phyloP scores from a whole-genome alignment of 1,139 yeast species.

The Yamadazyma mexicana region DNA sequence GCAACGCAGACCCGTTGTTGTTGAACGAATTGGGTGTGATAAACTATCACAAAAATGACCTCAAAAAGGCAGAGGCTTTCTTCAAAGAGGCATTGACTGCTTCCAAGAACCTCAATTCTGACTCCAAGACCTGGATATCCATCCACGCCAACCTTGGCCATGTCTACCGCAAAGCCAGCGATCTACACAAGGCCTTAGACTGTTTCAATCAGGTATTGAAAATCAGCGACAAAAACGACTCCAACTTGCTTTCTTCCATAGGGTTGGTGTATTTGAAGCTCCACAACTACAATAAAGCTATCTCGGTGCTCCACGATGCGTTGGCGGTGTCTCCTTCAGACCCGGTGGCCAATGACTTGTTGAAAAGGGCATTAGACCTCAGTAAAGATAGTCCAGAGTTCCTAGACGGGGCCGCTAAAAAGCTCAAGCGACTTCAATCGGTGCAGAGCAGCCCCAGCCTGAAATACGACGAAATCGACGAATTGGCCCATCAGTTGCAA shows the following conservation, averaged over 20 bases:
- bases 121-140: slow-evolving; percentile 82
- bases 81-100: slow-evolving; percentile 73
- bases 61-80: slow-evolving; percentile 66
- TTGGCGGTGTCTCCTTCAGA: slow-evolving; percentile 79
- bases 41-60: slow-evolving; percentile 72
- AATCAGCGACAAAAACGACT: slow-evolving; percentile 64
- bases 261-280: slow-evolving; percentile 78
- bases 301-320: slow-evolving; percentile 77
- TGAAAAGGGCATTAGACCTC: slow-evolving; percentile 77
- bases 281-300: slow-evolving; percentile 65
- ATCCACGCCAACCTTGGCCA: slow-evolving; percentile 91
- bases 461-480: slow-evolving; percentile 24
- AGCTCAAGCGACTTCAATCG: slow-evolving; percentile 3
- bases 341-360: slow-evolving; percentile 78
- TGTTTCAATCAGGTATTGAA: slow-evolving; percentile 77
- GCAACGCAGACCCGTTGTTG: slow-evolving; percentile 81
- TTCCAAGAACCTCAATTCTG: slow-evolving; percentile 69
- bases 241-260: slow-evolving; percentile 78
- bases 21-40: slow-evolving; percentile 93
- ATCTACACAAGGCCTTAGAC: slow-evolving; percentile 63
- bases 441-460: slow-evolving; percentile 11
- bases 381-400: slow-evolving; percentile 42
- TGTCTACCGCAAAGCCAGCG: slow-evolving; percentile 72
- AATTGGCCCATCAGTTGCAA: slow-evolving; percentile 42
- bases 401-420: slow-evolving; percentile 21